Percentiles rank a stretch among this genome's conserved stretches.
Conservation (phyloP, 805 yeast genomes). For the Lachancea waltii region DNA sequence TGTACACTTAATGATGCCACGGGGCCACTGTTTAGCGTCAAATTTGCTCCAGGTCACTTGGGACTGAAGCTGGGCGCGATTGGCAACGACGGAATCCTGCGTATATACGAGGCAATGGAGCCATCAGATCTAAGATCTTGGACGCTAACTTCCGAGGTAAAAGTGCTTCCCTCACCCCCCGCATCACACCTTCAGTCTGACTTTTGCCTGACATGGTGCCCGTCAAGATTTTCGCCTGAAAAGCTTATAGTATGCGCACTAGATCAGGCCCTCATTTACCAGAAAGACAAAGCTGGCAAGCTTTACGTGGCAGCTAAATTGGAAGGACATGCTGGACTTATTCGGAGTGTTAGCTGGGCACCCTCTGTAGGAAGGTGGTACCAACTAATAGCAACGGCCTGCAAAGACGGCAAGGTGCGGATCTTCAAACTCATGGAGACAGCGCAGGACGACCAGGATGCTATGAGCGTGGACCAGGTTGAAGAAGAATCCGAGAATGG, state of each 20-base stretch:
- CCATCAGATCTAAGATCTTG: slow-evolving; percentile 83
- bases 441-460: slow-evolving; percentile 9
- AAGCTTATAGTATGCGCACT: slow-evolving; percentile 77
- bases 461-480: slow-evolving; percentile 19
- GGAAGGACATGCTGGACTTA: slow-evolving; percentile 80
- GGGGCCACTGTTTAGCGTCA: slow-evolving; percentile 86
- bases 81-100: slow-evolving; percentile 80
- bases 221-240: slow-evolving; percentile 74
- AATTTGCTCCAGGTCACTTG: slow-evolving; percentile 78
- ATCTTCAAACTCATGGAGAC: slow-evolving; percentile 65
- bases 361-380: slow-evolving; percentile 89
- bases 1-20: slow-evolving; percentile 77
- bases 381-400: slow-evolving; percentile 89
- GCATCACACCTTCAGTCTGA: slow-evolving; percentile 79
- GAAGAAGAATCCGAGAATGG: neutral
- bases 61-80: slow-evolving; percentile 81
- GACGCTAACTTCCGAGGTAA: slow-evolving; percentile 68
- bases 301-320: slow-evolving; percentile 54
- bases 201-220: slow-evolving; percentile 86
- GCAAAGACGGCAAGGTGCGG: slow-evolving; percentile 89
- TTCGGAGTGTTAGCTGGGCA: slow-evolving; percentile 91
- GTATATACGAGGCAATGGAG: slow-evolving; percentile 83
- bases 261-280: slow-evolving; percentile 81
- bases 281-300: slow-evolving; percentile 45
- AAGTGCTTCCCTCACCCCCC: slow-evolving; percentile 61